Evolutionary conservation across 768 basidiomycete genomes (phyloP).

Genomic region (Cubamyces sp.): DNA sequence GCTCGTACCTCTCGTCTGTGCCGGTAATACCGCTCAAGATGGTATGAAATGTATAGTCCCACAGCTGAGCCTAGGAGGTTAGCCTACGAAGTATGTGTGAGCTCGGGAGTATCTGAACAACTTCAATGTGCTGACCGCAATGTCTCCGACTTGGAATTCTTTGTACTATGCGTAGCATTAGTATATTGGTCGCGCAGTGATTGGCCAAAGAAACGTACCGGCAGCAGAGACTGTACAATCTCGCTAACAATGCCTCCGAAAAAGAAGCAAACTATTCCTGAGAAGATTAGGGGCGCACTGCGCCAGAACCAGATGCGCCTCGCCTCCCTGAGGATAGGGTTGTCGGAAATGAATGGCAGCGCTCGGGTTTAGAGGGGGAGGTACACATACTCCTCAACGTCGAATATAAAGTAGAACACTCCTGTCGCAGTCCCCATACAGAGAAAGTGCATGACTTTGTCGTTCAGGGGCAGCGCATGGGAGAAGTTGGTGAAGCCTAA

Average conservation of each 20-base stretch:
- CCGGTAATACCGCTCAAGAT: constrained; percentile 77
- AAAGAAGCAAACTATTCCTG: constrained; percentile 71
- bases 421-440: constrained; percentile 77
- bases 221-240: constrained; percentile 77
- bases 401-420: constrained; percentile 86
- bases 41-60: constrained; percentile 67
- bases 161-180: constrained; percentile 53
- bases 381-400: constrained; percentile 78
- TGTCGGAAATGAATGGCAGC: background rate
- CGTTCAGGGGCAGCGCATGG: constrained; percentile 67
- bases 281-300: constrained; percentile 68
- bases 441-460: constrained; percentile 79
- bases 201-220: constrained; percentile 45
- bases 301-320: constrained; percentile 90
- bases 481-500: constrained; percentile 79
- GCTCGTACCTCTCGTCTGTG: constrained; percentile 72
- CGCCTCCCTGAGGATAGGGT: constrained; percentile 54
- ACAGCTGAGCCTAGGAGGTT: constrained; percentile 75
- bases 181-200: background rate
- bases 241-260: constrained; percentile 83
- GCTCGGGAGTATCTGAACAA: background rate
- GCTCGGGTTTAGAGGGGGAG: background rate
- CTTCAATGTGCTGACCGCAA: constrained; percentile 54
- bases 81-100: constrained; percentile 50
- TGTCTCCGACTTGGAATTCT: constrained; percentile 72